These are phyloP conservation scores for Rhododendron henanense DNA, from an alignment of 148 eudicot species.

Conservation along the genomic window DNA sequence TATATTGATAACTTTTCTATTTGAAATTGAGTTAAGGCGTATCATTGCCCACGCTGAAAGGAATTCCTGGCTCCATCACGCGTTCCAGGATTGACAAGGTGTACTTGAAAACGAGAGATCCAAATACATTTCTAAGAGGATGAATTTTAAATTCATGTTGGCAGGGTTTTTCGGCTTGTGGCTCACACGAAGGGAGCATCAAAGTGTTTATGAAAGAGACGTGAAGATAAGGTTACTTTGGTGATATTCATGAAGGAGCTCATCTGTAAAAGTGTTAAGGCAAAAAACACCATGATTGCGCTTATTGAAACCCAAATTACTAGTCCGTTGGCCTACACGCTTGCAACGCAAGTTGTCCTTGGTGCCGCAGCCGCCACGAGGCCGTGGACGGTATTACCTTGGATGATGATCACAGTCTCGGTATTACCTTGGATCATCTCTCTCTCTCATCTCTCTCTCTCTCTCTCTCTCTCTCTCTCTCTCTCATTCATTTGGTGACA, in stretches of 20 bases:
- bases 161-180: not conserved
- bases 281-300: not conserved
- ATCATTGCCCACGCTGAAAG: too few species aligned
- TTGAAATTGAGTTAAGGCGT: too few species aligned
- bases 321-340: not conserved
- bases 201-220: not conserved
- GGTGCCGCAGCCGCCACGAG: not conserved
- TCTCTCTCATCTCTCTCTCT: not conserved
- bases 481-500: too few species aligned
- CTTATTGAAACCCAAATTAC: not conserved
- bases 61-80: too few species aligned
- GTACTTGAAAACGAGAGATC: not conserved
- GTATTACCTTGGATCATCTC: not conserved
- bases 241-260: slow-evolving; percentile 1
- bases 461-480: too few species aligned
- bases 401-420: too few species aligned
- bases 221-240: slow-evolving; percentile 7
- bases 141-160: not conserved
- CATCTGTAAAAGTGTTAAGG: not conserved
- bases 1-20: too few species aligned
- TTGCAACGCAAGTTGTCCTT: not conserved
- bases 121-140: not conserved
- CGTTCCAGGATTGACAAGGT: not conserved
- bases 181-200: not conserved
- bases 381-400: not conserved